Percentiles rank a stretch among this genome's conserved stretches.
Evolutionary conservation across 164 flowering plant genomes (phyloP).

Genomic region (Macadamia tetraphylla): DNA sequence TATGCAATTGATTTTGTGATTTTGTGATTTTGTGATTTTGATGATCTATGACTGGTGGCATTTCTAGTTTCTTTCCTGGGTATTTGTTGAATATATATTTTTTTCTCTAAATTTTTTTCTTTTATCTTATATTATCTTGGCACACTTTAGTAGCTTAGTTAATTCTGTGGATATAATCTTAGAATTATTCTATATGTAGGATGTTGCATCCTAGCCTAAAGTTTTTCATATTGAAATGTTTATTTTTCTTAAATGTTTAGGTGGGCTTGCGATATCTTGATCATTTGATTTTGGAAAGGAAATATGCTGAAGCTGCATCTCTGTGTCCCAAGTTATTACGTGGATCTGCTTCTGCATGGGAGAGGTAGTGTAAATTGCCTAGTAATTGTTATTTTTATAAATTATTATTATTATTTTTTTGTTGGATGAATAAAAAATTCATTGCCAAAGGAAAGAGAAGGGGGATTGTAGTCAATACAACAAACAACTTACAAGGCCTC

Average conservation of each 20-base stretch:
- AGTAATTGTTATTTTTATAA: not conserved
- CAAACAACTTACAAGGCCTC: too few relatives aligned
- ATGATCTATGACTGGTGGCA: too few relatives aligned
- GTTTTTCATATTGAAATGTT: not conserved
- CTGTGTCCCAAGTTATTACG: conserved; percentile 92
- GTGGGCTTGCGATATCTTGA: conserved; percentile 96
- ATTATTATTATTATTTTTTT: not conserved
- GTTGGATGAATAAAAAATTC: too few relatives aligned
- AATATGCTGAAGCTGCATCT: conserved; percentile 93
- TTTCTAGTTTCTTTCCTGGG: not conserved
- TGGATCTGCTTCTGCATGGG: conserved; percentile 98
- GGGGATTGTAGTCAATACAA: too few relatives aligned
- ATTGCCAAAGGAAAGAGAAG: too few relatives aligned
- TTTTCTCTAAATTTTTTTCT: too few relatives aligned
- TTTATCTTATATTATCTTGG: not conserved
- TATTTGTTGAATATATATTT: not conserved
- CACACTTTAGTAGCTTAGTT: too few relatives aligned
- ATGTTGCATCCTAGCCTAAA: not conserved
- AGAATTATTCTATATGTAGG: too few relatives aligned
- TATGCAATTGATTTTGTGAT: too few relatives aligned
- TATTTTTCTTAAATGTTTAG: conserved; percentile 25
- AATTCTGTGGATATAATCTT: too few relatives aligned
- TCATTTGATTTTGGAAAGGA: conserved; percentile 93
- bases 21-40: too few relatives aligned
- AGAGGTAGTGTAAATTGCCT: conserved; percentile 48